Conservation (phyloP, 164 flowering plant species). For the Sextonia rubra region DNA sequence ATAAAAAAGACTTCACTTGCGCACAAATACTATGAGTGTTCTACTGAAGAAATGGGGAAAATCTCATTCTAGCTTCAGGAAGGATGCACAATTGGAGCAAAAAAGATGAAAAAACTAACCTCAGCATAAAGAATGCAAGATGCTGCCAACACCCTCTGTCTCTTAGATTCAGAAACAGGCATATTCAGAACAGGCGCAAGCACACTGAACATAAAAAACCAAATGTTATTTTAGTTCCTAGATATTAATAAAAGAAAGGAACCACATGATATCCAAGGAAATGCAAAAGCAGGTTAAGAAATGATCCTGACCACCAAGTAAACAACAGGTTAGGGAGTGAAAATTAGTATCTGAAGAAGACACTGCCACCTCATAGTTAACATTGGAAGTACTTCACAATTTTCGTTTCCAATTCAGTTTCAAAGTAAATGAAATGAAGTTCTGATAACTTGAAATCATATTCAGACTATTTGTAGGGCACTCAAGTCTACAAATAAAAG, state of each 20-base stretch:
- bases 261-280: neutral
- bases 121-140: constrained; percentile 93
- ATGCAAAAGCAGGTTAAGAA: neutral
- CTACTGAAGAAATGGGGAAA: neutral
- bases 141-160: constrained; percentile 98
- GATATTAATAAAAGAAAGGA: constrained; percentile 1
- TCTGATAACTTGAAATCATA: neutral
- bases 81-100: neutral
- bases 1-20: neutral
- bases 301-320: neutral
- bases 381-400: neutral
- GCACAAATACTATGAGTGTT: neutral
- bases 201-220: constrained; percentile 58
- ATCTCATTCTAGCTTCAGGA: neutral
- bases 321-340: neutral
- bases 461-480: neutral
- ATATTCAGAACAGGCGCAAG: constrained; percentile 93
- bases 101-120: constrained; percentile 43
- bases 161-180: constrained; percentile 93
- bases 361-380: neutral
- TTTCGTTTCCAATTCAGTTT: neutral
- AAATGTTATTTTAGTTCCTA: constrained; percentile 10
- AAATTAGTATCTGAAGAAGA: neutral
- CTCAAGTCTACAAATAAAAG: neutral
- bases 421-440: neutral